A percentile compares a stretch with the other conserved stretches of the same genome.
Conservation (phyloP, 495 filamentous ascomycete species). For the Darksidea phi region DNA sequence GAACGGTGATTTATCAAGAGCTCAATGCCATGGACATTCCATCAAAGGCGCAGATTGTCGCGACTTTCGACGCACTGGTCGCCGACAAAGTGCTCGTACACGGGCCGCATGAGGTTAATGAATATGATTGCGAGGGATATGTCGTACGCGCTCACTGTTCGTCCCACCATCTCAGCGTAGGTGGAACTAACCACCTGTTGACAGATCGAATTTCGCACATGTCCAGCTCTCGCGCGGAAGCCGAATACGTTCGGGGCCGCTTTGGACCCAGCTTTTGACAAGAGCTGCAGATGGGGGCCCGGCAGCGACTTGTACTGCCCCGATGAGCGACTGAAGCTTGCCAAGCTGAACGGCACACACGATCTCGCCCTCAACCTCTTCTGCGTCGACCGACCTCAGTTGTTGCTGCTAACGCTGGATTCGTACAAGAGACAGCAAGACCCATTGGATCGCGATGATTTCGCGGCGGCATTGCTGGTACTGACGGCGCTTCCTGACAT, state of each 20-base stretch:
- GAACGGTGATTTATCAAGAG: too few species aligned
- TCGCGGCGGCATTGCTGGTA: conserved; percentile 11
- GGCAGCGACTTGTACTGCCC: conserved; percentile 24
- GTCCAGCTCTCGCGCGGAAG: conserved; percentile 12
- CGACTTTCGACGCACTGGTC: conserved; percentile 16
- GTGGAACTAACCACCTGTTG: background rate
- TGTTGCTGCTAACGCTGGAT: conserved; percentile 18
- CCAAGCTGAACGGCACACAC: conserved; percentile 12
- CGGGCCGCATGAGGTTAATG: conserved; percentile 8
- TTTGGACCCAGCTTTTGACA: conserved; percentile 9
- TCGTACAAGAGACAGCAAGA: conserved; percentile 22
- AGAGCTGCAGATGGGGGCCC: conserved; percentile 13
- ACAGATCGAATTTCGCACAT: conserved; percentile 28
- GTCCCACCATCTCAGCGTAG: background rate
- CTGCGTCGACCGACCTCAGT: conserved; percentile 17
- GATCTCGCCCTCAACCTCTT: conserved; percentile 19
- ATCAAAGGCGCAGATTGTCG: conserved; percentile 13
- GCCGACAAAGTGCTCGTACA: conserved; percentile 15
- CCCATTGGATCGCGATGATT: conserved; percentile 13
- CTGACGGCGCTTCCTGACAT: background rate
- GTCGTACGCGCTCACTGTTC: conserved; percentile 11
- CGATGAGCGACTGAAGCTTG: conserved; percentile 11
- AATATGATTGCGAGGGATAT: conserved; percentile 18
- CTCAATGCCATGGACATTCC: background rate
- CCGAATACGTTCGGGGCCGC: conserved; percentile 10